Evolutionary conservation across 495 filamentous ascomycete species (phyloP).

Genomic region (Corynascus novoguineensis): DNA sequence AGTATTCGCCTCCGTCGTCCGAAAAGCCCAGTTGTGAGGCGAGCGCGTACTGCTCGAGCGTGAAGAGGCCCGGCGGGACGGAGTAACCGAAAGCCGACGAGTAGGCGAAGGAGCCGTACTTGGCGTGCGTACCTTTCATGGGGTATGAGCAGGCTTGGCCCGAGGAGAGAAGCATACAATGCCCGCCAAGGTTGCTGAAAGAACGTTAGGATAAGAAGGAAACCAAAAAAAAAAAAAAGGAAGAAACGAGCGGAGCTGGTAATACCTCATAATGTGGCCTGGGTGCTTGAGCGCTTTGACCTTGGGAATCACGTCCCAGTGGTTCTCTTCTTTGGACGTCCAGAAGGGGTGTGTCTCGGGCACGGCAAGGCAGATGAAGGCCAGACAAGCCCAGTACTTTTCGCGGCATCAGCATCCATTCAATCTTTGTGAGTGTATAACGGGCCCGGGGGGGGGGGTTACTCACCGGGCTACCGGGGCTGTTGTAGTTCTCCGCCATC

Average conservation of each 20-base stretch:
- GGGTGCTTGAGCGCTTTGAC: constrained; percentile 58
- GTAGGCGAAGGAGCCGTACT: constrained; percentile 77
- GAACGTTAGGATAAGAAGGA: not conserved
- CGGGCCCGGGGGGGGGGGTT: too few relatives aligned
- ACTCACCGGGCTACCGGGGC: constrained; percentile 51
- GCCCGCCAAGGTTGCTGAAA: constrained; percentile 49
- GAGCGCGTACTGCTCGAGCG: constrained; percentile 67
- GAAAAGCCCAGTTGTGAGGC: constrained; percentile 70
- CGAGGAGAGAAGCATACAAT: constrained; percentile 66
- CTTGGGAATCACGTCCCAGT: constrained; percentile 46
- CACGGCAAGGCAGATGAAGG: constrained; percentile 66
- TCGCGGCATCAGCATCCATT: too few relatives aligned
- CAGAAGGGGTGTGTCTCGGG: constrained; percentile 69
- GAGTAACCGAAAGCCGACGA: constrained; percentile 69
- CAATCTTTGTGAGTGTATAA: too few relatives aligned
- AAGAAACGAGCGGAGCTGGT: too few relatives aligned
- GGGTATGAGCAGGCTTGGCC: constrained; percentile 76
- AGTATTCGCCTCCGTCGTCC: constrained; percentile 72
- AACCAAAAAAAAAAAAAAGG: not conserved
- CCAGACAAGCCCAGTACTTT: constrained; percentile 75
- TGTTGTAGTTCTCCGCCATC: constrained; percentile 75
- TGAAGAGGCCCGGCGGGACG: constrained; percentile 68
- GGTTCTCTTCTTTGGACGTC: constrained; percentile 59
- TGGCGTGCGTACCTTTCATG: constrained; percentile 71
- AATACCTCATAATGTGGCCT: constrained; percentile 60